A percentile compares a stretch with the other conserved stretches of the same genome.
These are phyloP conservation scores for Oryza australiensis DNA, from an alignment of 176 grass and related monocot genomes.

Conservation along the genomic window DNA sequence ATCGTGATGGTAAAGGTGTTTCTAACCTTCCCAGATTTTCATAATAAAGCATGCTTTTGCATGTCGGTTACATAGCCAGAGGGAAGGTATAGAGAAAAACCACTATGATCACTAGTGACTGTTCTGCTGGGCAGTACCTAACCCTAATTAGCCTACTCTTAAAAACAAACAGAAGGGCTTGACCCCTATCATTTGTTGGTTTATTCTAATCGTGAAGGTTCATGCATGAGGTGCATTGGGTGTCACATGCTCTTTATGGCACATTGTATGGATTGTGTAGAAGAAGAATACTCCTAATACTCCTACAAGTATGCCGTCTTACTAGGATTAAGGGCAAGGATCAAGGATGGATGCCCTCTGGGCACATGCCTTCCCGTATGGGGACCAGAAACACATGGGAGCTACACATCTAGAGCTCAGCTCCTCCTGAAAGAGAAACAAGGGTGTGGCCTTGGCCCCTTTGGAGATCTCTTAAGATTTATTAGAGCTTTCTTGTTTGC, in stretches of 20 bases:
- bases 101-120: conserved; percentile 23
- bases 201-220: conserved; percentile 66
- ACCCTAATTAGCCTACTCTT: conserved; percentile 40
- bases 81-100: conserved; percentile 26
- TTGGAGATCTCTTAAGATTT: conserved; percentile 51
- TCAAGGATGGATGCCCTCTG: conserved; percentile 54
- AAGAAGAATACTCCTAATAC: conserved; percentile 43
- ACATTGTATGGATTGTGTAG: conserved; percentile 28
- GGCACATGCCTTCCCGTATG: conserved; percentile 64
- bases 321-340: conserved; percentile 46
- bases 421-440: conserved; percentile 40
- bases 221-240: conserved; percentile 62
- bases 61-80: conserved; percentile 36
- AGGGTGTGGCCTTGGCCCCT: conserved; percentile 19
- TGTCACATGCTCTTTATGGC: conserved; percentile 68
- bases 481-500: conserved; percentile 38
- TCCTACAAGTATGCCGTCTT: background rate
- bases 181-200: conserved; percentile 11
- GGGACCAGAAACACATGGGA: conserved; percentile 89
- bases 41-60: conserved; percentile 57
- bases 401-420: conserved; percentile 55
- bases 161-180: conserved; percentile 39
- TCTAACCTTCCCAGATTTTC: conserved; percentile 50
- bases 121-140: conserved; percentile 30
- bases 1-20: conserved; percentile 54